A percentile compares a stretch with the other conserved stretches of the same genome.
Evolutionary conservation across 805 yeast species (phyloP).

Genomic region (Candida silvicultrix): DNA sequence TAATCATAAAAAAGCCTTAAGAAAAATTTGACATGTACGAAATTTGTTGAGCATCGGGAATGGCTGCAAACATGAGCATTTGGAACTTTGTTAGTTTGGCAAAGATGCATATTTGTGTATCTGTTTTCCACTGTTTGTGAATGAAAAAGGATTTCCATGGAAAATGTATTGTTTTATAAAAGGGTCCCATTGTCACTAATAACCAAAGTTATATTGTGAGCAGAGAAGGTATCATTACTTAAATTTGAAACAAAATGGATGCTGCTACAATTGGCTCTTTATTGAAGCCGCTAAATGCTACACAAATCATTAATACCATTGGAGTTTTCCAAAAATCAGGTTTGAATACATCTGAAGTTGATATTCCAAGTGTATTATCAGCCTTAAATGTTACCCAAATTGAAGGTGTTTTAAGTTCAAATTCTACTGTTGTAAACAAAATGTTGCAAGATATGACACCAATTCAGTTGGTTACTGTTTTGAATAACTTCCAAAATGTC

Average conservation of each 20-base stretch:
- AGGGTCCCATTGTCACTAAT: background rate
- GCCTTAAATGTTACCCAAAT: slow-evolving; percentile 19
- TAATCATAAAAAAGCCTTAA: background rate
- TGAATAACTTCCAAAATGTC: slow-evolving; percentile 14
- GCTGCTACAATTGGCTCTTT: slow-evolving; percentile 12
- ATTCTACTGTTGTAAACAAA: slow-evolving; percentile 14
- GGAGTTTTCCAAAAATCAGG: slow-evolving; percentile 11
- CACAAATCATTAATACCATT: slow-evolving; percentile 17
- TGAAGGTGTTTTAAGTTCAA: slow-evolving; percentile 16
- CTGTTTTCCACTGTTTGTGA: background rate
- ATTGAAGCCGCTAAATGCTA: slow-evolving; percentile 18
- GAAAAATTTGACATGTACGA: background rate
- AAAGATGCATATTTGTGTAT: background rate
- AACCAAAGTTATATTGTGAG: background rate
- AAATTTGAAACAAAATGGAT: slow-evolving; percentile 14
- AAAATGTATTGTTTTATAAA: background rate
- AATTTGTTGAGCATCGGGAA: background rate
- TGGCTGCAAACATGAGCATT: background rate
- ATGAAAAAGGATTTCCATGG: too few species aligned
- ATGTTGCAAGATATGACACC: slow-evolving; percentile 15
- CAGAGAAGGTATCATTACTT: too few species aligned
- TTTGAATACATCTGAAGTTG: slow-evolving; percentile 62
- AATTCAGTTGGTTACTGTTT: slow-evolving; percentile 12
- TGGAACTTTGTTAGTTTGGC: background rate
- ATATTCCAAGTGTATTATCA: slow-evolving; percentile 49